A percentile compares a stretch with the other conserved stretches of the same genome.
Conservation (phyloP, 1,139 yeast species). For the Pichia terricola region DNA sequence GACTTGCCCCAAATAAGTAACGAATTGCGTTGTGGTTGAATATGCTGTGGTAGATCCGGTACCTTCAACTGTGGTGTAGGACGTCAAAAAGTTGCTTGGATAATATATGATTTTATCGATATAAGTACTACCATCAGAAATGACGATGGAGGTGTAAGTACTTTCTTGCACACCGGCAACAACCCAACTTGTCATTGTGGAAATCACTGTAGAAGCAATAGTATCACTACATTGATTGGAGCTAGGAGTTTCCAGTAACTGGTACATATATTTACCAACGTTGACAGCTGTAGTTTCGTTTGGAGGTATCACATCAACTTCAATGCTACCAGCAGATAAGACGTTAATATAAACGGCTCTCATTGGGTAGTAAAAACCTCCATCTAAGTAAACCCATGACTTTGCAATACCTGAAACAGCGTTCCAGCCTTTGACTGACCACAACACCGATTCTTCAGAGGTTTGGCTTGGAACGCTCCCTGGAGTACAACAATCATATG, state of each 20-base stretch:
- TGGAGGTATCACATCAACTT: slow-evolving; percentile 13
- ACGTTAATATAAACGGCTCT: slow-evolving; percentile 9
- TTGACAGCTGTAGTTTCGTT: slow-evolving; percentile 6
- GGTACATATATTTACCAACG: slow-evolving; percentile 6
- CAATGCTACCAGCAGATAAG: slow-evolving; percentile 6
- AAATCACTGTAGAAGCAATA: neutral
- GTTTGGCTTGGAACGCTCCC: slow-evolving; percentile 5
- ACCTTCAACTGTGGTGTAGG: neutral
- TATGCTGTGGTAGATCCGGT: neutral
- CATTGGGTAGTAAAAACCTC: slow-evolving; percentile 11
- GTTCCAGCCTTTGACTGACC: slow-evolving; percentile 3
- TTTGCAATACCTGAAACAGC: neutral
- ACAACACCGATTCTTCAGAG: slow-evolving; percentile 2
- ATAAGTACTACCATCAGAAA: neutral
- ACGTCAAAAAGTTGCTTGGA: neutral
- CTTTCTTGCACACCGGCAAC: neutral
- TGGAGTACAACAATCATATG: slow-evolving; percentile 23
- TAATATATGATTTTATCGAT: no score
- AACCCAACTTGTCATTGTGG: slow-evolving; percentile 1
- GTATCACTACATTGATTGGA: slow-evolving; percentile 4
- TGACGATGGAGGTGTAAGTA: neutral
- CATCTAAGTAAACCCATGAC: slow-evolving; percentile 4
- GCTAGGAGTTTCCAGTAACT: slow-evolving; percentile 1
- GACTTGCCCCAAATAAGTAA: neutral
- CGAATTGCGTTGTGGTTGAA: neutral